phyloP scores from a whole-genome alignment of 2,329 filamentous ascomycete species.

The Verticillium dahliae region DNA sequence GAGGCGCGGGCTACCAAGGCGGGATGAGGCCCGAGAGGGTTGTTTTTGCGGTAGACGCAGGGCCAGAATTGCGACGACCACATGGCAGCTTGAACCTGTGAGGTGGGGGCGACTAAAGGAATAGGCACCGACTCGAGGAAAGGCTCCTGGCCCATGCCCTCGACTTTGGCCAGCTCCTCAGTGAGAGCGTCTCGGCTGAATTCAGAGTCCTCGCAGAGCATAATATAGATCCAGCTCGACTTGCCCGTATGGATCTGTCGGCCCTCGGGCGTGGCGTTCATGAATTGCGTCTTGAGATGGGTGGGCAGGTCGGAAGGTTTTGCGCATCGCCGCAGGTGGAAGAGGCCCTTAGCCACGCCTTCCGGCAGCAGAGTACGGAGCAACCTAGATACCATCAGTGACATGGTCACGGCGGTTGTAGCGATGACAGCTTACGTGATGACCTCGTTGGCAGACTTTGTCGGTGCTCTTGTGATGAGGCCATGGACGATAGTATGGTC shows the following conservation, averaged over 20 bases:
- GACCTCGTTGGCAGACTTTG: conserved; percentile 64
- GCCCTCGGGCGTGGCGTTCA: conserved; percentile 49
- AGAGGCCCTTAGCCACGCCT: conserved; percentile 56
- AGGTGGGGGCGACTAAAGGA: conserved; percentile 68
- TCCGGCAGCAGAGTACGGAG: conserved; percentile 51
- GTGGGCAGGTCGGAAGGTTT: conserved; percentile 63
- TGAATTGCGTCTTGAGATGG: conserved; percentile 55
- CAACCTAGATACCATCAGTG: conserved; percentile 17
- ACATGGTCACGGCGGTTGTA: neutral
- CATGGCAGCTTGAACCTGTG: conserved; percentile 63
- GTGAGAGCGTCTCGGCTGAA: conserved; percentile 49
- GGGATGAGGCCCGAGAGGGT: conserved; percentile 79
- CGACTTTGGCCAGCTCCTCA: conserved; percentile 36
- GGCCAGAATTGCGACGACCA: conserved; percentile 80
- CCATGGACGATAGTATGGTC: conserved; percentile 54
- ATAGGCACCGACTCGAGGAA: conserved; percentile 61
- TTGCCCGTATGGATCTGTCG: conserved; percentile 53
- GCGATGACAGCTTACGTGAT: conserved; percentile 52
- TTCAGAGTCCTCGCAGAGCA: conserved; percentile 43
- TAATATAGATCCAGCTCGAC: conserved; percentile 54
- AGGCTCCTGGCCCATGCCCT: conserved; percentile 42
- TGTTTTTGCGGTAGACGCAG: conserved; percentile 78
- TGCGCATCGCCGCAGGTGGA: conserved; percentile 70
- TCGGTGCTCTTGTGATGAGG: conserved; percentile 66
- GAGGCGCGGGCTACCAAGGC: conserved; percentile 65